Evolutionary conservation across 768 basidiomycete genomes (phyloP).

Genomic region (Lentinula edodes): DNA sequence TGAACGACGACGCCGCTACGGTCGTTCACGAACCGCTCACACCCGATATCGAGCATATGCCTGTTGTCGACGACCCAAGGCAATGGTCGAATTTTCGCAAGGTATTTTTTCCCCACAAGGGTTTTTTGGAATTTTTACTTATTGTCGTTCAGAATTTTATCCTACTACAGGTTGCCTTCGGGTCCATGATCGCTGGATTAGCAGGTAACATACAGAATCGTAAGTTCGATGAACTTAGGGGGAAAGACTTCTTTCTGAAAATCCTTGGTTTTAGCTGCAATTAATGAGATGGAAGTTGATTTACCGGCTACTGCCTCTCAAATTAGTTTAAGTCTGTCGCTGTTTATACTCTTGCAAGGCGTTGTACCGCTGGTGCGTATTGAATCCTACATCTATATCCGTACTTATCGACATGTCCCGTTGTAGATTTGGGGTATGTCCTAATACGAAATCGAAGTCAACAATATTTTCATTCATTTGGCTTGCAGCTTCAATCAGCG

Average conservation of each 20-base stretch:
- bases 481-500: conserved; percentile 35
- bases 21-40: not conserved
- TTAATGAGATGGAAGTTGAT: conserved; percentile 51
- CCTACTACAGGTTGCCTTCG: conserved; percentile 42
- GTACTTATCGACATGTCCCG: not conserved
- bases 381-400: conserved; percentile 17
- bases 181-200: conserved; percentile 54
- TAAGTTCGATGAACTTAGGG: conserved; percentile 21
- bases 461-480: not conserved
- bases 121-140: not conserved
- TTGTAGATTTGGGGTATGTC: not conserved
- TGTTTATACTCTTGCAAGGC: conserved; percentile 76
- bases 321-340: conserved; percentile 62
- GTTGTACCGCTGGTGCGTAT: conserved; percentile 53
- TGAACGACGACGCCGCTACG: conserved; percentile 2
- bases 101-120: conserved; percentile 24
- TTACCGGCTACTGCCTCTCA: conserved; percentile 55
- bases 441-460: too few species aligned
- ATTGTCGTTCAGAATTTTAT: conserved; percentile 30
- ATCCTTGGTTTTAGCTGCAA: conserved; percentile 43
- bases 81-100: conserved; percentile 53
- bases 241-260: not conserved
- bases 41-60: conserved; percentile 45
- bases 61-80: conserved; percentile 58
- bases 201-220: conserved; percentile 61